A percentile compares a stretch with the other conserved stretches of the same genome.
Conservation (phyloP, 805 yeast genomes). For the Hanseniaspora thailandica region DNA sequence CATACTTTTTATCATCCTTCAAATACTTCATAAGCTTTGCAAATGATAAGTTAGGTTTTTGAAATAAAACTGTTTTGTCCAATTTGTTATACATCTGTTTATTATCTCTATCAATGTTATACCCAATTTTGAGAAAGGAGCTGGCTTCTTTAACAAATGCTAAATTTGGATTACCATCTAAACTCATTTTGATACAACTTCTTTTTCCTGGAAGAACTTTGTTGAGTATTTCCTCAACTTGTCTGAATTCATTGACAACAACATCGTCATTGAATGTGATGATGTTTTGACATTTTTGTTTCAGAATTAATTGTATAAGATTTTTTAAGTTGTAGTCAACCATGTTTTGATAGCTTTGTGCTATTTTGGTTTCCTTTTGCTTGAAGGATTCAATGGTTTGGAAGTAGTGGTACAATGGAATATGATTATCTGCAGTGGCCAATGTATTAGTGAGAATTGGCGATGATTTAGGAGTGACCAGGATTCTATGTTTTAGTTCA, state of each 20-base stretch:
- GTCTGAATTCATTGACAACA: not conserved
- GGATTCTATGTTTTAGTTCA: not conserved
- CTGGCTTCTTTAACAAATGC: not conserved
- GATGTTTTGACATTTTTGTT: not conserved
- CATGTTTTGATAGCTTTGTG: not conserved
- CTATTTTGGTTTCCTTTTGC: not conserved
- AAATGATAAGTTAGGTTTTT: not conserved
- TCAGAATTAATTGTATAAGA: not conserved
- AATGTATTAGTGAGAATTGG: not conserved
- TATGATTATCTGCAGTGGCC: not conserved
- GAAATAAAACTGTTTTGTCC: not conserved
- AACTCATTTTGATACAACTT: not conserved
- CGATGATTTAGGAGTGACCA: not conserved
- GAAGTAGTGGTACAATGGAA: not conserved
- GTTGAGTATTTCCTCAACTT: not conserved
- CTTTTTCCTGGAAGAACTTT: not conserved
- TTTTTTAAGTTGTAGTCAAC: constrained; percentile 1
- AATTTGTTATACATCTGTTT: not conserved
- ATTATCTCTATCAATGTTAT: constrained; percentile 6
- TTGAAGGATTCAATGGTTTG: not conserved
- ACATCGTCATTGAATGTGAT: not conserved
- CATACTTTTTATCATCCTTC: not conserved
- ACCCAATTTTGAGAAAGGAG: not conserved
- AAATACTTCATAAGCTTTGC: not conserved
- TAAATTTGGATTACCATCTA: not conserved